These are phyloP conservation scores for Aspergillus mulundensis DNA, from an alignment of 495 filamentous ascomycete species.

Conservation along the genomic window DNA sequence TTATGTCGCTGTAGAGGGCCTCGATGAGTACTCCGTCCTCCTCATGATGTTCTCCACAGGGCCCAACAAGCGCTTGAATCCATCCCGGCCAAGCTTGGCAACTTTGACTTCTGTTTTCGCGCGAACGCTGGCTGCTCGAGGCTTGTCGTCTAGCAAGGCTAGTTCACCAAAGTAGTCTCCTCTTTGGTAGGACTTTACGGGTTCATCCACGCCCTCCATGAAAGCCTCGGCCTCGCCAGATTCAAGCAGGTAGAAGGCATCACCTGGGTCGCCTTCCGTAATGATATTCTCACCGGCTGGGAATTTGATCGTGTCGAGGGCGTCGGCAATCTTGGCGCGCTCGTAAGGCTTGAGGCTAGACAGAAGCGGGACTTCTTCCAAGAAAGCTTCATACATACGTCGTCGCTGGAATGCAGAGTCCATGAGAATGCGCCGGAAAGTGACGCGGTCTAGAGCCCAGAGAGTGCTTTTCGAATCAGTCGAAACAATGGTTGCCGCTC, in stretches of 20 bases:
- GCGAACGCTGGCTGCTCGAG: slow-evolving; percentile 86
- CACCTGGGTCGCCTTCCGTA: slow-evolving; percentile 83
- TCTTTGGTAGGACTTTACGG: slow-evolving; percentile 76
- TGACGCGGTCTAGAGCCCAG: slow-evolving; percentile 92
- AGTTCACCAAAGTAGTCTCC: slow-evolving; percentile 98
- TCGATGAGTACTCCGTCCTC: slow-evolving; percentile 59
- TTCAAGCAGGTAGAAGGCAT: slow-evolving; percentile 91
- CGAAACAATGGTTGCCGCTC: slow-evolving; percentile 92
- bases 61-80: slow-evolving; percentile 88
- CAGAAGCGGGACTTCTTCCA: slow-evolving; percentile 94
- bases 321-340: slow-evolving; percentile 94
- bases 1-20: slow-evolving; percentile 18
- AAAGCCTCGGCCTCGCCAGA: slow-evolving; percentile 81
- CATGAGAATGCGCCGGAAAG: slow-evolving; percentile 97
- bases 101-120: slow-evolving; percentile 80
- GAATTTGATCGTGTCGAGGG: slow-evolving; percentile 84
- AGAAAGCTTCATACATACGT: slow-evolving; percentile 94
- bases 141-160: slow-evolving; percentile 87
- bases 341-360: slow-evolving; percentile 82
- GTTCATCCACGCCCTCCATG: slow-evolving; percentile 58
- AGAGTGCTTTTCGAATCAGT: slow-evolving; percentile 73
- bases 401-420: slow-evolving; percentile 94
- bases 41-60: slow-evolving; percentile 95
- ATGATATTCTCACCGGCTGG: slow-evolving; percentile 80
- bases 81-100: slow-evolving; percentile 87